These are phyloP conservation scores for Metschnikowia cerradonensis DNA, from an alignment of 805 yeast species.

Conservation along the genomic window DNA sequence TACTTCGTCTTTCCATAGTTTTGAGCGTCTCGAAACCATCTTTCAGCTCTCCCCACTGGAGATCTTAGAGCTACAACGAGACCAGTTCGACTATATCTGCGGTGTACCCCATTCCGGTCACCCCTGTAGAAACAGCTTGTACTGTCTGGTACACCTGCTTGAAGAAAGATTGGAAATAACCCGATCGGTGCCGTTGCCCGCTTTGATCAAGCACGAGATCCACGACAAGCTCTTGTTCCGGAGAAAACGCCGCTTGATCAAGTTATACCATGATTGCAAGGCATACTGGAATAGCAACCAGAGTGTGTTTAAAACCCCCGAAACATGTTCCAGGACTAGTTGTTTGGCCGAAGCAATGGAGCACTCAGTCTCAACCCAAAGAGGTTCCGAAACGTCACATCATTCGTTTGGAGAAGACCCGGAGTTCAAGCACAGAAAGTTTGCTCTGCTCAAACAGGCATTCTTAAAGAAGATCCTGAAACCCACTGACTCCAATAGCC, in stretches of 20 bases:
- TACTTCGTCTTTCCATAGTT: constrained; percentile 2
- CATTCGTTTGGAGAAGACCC: background rate
- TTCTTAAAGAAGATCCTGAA: constrained; percentile 11
- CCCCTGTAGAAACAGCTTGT: constrained; percentile 10
- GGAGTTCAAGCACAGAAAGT: background rate
- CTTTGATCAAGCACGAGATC: constrained; percentile 13
- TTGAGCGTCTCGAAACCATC: constrained; percentile 8
- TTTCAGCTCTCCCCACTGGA: constrained; percentile 13
- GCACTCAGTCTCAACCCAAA: constrained; percentile 4
- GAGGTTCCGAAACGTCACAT: constrained; percentile 9
- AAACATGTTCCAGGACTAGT: constrained; percentile 13
- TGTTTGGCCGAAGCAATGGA: constrained; percentile 5
- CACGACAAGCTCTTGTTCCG: constrained; percentile 10
- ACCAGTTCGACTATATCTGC: constrained; percentile 16
- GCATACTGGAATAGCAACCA: constrained; percentile 13
- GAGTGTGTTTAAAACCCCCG: constrained; percentile 5
- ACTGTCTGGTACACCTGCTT: constrained; percentile 14
- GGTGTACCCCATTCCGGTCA: constrained; percentile 12
- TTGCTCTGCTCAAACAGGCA: constrained; percentile 12
- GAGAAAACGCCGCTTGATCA: constrained; percentile 11
- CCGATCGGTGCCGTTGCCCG: constrained; percentile 12
- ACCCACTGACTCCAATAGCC: constrained; percentile 11
- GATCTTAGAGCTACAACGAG: constrained; percentile 11
- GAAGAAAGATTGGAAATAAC: constrained; percentile 10
- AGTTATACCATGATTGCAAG: constrained; percentile 12